phyloP scores from a whole-genome alignment of 495 filamentous ascomycete species.

The Astrothelium subdiscretum region DNA sequence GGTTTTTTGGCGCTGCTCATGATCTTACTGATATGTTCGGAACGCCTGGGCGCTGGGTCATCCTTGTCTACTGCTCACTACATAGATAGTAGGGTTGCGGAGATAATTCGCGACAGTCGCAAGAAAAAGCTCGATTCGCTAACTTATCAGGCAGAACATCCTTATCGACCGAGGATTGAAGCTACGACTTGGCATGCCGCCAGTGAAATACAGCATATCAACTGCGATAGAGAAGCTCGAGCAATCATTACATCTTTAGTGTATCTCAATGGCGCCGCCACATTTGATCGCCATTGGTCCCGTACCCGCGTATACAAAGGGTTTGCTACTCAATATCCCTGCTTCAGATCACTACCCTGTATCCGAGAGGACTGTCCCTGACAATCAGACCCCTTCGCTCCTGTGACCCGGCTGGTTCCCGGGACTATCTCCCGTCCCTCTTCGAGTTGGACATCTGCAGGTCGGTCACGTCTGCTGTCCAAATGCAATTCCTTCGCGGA shows the following conservation, averaged over 20 bases:
- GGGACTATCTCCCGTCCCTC: background rate
- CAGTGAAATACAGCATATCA: background rate
- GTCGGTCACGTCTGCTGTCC: background rate
- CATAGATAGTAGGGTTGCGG: background rate
- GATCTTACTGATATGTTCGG: background rate
- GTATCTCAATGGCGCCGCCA: too few species aligned
- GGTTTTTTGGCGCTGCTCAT: background rate
- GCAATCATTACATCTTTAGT: background rate
- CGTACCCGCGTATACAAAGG: too few species aligned
- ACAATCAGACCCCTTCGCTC: background rate
- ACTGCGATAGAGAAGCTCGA: background rate
- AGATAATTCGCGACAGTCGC: background rate
- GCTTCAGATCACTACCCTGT: background rate
- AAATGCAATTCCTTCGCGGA: background rate
- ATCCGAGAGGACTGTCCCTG: background rate
- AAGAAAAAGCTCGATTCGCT: background rate
- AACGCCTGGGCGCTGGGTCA: background rate
- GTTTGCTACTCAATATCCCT: background rate
- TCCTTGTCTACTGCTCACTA: background rate
- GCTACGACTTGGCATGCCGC: background rate
- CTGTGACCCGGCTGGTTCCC: too few species aligned
- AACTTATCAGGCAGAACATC: background rate
- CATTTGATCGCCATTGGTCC: too few species aligned
- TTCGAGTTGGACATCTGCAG: background rate
- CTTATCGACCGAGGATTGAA: background rate